Conservation (phyloP, 371 early-diverging fungal genomes). For the Nosema muscidifuracis region DNA sequence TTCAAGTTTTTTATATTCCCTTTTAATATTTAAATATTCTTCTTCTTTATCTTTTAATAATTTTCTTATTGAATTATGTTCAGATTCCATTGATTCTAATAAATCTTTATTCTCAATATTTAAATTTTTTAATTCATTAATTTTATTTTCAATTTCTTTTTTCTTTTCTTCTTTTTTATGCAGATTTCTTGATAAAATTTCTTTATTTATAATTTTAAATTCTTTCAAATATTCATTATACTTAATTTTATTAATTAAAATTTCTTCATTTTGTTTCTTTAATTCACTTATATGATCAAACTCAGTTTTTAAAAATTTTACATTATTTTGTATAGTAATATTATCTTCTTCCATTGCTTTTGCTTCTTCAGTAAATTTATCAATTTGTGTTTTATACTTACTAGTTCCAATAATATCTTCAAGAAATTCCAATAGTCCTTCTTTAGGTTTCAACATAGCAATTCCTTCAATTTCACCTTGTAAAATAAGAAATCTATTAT, state of each 20-base stretch:
- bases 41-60: slow-evolving; percentile 15
- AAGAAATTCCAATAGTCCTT: slow-evolving; percentile 91
- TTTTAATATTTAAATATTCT: slow-evolving; percentile 7
- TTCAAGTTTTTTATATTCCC: slow-evolving; percentile 1
- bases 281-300: slow-evolving; percentile 64
- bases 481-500: slow-evolving; percentile 93
- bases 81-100: slow-evolving; percentile 37
- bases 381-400: slow-evolving; percentile 76
- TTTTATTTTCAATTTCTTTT: slow-evolving; percentile 38
- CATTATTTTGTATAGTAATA: slow-evolving; percentile 70
- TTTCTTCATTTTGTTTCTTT: slow-evolving; percentile 14
- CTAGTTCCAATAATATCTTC: slow-evolving; percentile 98
- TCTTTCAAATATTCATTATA: slow-evolving; percentile 2
- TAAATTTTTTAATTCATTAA: background rate
- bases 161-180: slow-evolving; percentile 71
- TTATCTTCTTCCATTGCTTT: slow-evolving; percentile 68
- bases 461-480: slow-evolving; percentile 99
- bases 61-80: background rate
- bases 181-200: slow-evolving; percentile 61
- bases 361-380: slow-evolving; percentile 64
- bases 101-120: background rate
- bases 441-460: slow-evolving; percentile 93
- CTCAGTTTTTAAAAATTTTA: slow-evolving; percentile 59
- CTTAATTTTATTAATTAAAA: slow-evolving; percentile 1
- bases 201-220: background rate